Evolutionary conservation across 1,284 basidiomycete genomes (phyloP), one percentile per base, ranked within the genome.

Genomic region (Ceratobasidium sp.): DNA sequence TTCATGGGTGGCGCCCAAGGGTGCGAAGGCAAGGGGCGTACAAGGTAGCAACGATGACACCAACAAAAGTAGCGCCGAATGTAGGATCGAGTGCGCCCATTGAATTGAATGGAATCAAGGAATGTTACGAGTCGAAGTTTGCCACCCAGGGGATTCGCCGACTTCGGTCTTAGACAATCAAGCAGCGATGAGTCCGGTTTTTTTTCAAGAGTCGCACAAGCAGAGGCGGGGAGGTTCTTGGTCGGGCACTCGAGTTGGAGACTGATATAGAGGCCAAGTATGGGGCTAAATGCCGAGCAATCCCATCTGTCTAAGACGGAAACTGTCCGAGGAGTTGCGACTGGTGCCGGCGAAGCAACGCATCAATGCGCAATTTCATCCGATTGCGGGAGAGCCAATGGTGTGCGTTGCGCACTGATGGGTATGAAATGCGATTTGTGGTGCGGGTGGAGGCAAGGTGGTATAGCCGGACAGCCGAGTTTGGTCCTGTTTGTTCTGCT

Each of bases 61-160:
- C 65, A 36, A 70, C 58, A 46, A 58, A 70, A n/a, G 65, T 70
- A 34, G 65, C 65, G 10, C 65, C 65, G 21, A 70, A 70, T 3
- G 55, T 57, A 32, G 36, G 18, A 21, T 70, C 65, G 23, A 70
- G 53, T 2, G 8, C 65, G 43, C 53, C 23, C 65, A 70, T 70
- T 6, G 14, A 28, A 28, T 12, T 5, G 36, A 6, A 41, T 30
- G 9, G 30, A 34, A 21, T 62, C 30, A 46, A 46, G 28, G 45
- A 34, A 30, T 30, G 60, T 23, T 9, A 32, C 26, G 18, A 23
- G 50, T 28, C 10, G 14, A 32, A 26, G 50, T 23, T 53, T 10
- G 16, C 28, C 30, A 9, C 26, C 50, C 10, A n/a, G n/a, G n/a
- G n/a, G n/a, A n/a, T n/a, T n/a, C 50, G 16, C 50, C 10, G 21